Base-by-base conservation (phyloP, 345 rosid species). In the Dovyalis caffra region DNA sequence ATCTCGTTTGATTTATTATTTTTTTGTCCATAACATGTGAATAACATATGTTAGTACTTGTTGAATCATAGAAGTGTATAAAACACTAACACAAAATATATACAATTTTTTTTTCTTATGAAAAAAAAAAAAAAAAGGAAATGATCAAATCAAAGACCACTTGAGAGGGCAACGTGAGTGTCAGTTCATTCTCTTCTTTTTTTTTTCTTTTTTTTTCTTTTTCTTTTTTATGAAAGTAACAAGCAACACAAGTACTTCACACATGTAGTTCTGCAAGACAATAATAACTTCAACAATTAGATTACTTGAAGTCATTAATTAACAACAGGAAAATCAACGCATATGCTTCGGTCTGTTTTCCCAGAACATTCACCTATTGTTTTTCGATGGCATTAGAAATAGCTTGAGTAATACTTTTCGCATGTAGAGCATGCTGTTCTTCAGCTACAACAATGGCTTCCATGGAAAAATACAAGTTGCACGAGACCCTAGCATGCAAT, bases 401-500 rank as follows among this genome's bases (percentile, higher is more conserved):
- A 69, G 85, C 83, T 77, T 74, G 80, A 74, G 88, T 72, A 35
- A 89, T 70, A 67, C 68, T 80, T 63, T 76, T 84, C 2, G 71
- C 85, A 71, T 86, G 86, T 61, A 71, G 29, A 49, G 62, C 60
- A 68, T 73, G 81, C 61, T 80, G 86, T 76, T 79, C 87, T 69
- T 78, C 84, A 64, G 90, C 84, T 62, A 71, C 85, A 65, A 80
- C 89, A 84, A 83, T 81, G 77, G 97, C 95, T 76, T 93, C 98
- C 91, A 93, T 87, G 70, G 72, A 16, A 70, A 91, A 93, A 21
- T 51, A 63, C 43, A 66, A 74, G 65, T 73, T 77, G 82, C 90
- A 81, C 18, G 92, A 84, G 71, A 79, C 90, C 68, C 76, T 88
- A 60, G 97, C 94, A 64, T 88, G 89, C 77, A 76, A 35, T 25